These are phyloP conservation scores for Tetracladium marchalianum DNA, from an alignment of 495 filamentous ascomycete genomes.

Conservation along the genomic window DNA sequence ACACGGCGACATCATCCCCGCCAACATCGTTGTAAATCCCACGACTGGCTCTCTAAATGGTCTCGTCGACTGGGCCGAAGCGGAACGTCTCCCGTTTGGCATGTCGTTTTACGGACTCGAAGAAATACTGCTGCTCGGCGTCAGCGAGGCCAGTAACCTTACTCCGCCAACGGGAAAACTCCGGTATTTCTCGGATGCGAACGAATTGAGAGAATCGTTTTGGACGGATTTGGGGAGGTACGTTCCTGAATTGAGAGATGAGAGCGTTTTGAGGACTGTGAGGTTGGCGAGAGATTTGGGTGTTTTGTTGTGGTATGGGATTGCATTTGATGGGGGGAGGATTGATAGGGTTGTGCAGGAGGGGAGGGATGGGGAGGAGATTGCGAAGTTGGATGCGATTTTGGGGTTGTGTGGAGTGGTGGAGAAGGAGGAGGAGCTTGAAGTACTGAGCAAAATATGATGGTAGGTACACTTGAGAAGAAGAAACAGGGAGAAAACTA, in stretches of 20 bases:
- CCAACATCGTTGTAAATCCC: constrained; percentile 43
- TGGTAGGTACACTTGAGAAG: too few species aligned
- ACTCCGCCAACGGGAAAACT: constrained; percentile 20
- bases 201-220: constrained; percentile 31
- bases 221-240: constrained; percentile 31
- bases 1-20: constrained; percentile 44
- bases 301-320: constrained; percentile 48
- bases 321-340: constrained; percentile 46
- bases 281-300: constrained; percentile 36
- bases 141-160: constrained; percentile 30
- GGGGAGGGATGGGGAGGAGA: constrained; percentile 34
- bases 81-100: constrained; percentile 45
- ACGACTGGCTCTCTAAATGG: constrained; percentile 28
- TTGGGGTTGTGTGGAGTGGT: not conserved
- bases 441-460: too few species aligned
- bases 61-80: constrained; percentile 53
- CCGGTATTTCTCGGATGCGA: constrained; percentile 31
- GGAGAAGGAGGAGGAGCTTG: not conserved
- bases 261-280: constrained; percentile 22
- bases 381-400: constrained; percentile 31
- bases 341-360: constrained; percentile 42
- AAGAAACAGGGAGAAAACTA: too few species aligned
- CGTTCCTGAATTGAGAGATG: constrained; percentile 25
- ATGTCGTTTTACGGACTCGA: constrained; percentile 46
- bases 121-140: constrained; percentile 39